phyloP scores from a whole-genome alignment of 495 filamentous ascomycete species.

The Cercophora scortea region DNA sequence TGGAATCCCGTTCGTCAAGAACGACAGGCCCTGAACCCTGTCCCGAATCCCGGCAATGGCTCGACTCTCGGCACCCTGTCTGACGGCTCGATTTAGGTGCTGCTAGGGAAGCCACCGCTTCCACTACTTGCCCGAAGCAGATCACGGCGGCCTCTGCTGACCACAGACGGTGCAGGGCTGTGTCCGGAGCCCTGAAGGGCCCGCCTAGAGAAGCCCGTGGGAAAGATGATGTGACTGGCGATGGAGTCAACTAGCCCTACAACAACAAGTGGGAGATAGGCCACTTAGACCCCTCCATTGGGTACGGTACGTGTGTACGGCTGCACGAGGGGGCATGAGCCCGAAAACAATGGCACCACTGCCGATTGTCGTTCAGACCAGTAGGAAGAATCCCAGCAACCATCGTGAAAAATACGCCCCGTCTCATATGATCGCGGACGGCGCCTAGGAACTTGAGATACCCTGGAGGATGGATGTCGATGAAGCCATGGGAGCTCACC shows the following conservation, averaged over 20 bases:
- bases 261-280: too few relatives aligned
- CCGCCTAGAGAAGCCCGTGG: too few relatives aligned
- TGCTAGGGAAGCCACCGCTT: not conserved
- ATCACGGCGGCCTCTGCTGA: conserved; percentile 17
- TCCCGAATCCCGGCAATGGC: not conserved
- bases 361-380: not conserved
- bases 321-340: not conserved
- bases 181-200: conserved; percentile 4
- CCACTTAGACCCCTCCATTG: conserved; percentile 7
- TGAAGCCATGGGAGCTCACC: not conserved
- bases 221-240: too few relatives aligned
- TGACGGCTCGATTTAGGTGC: conserved; percentile 1
- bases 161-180: conserved; percentile 1
- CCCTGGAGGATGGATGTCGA: not conserved
- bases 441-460: not conserved
- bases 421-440: conserved; percentile 5
- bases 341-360: not conserved
- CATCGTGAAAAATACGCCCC: conserved; percentile 2
- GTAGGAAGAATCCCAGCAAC: conserved; percentile 2
- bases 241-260: too few relatives aligned
- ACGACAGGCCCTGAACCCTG: too few relatives aligned
- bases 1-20: not conserved
- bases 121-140: not conserved
- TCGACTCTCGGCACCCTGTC: not conserved
- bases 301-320: conserved; percentile 13